phyloP scores from a whole-genome alignment of 495 filamentous ascomycete species.

The Recurvomyces mirabilis region DNA sequence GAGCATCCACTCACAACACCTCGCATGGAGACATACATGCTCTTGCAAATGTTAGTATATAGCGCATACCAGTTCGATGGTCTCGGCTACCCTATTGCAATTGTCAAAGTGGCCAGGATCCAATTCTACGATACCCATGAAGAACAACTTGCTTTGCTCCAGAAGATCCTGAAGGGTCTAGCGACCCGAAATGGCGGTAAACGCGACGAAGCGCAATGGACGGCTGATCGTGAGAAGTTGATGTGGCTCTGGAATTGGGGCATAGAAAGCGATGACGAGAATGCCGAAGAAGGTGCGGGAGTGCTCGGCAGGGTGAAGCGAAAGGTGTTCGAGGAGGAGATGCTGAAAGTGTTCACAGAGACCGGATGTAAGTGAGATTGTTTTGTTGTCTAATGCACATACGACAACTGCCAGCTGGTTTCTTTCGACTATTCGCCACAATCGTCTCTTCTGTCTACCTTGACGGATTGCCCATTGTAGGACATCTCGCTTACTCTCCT shows the following conservation, averaged over 20 bases:
- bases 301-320: constrained; percentile 58
- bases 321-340: constrained; percentile 57
- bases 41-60: constrained; percentile 57
- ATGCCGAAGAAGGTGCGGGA: constrained; percentile 39
- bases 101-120: constrained; percentile 49
- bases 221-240: constrained; percentile 49
- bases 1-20: constrained; percentile 61
- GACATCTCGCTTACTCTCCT: neutral
- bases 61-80: constrained; percentile 55
- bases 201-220: constrained; percentile 59
- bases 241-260: constrained; percentile 80
- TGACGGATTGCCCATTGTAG: too few species aligned
- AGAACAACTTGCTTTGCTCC: constrained; percentile 55
- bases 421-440: too few species aligned
- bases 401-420: too few species aligned
- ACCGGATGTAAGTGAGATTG: constrained; percentile 45
- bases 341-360: constrained; percentile 62
- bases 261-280: constrained; percentile 32
- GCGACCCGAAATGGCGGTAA: constrained; percentile 30
- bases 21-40: constrained; percentile 43
- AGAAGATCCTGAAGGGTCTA: constrained; percentile 46
- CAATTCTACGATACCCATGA: constrained; percentile 46
- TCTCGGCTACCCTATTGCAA: constrained; percentile 47
- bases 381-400: too few species aligned
- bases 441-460: too few species aligned